Evolutionary conservation across 2,329 filamentous ascomycete species (phyloP), one percentile per base, ranked within the genome.

Genomic region (Emmonsiellopsis sp.): DNA sequence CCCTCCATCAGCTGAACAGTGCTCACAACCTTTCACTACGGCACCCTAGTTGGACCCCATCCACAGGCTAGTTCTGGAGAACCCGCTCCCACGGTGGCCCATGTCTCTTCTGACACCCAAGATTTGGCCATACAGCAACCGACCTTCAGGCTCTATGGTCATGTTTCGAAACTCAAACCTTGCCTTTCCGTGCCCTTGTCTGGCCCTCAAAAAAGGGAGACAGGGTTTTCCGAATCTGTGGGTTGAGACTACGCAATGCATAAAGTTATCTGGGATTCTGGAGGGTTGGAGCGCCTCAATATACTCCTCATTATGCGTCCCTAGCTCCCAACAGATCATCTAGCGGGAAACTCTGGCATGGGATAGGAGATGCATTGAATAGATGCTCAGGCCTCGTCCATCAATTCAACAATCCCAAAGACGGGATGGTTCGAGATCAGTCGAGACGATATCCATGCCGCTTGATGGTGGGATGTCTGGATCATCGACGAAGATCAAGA

Each of bases 1-100:
- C 59, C 59, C 57, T 54, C 59, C 57, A 55, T 59, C 56, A 59
- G 56, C 59, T 61, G 56, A 54, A 54, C 53, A 49, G 45, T 57
- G 38, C 53, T 49, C 31, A 38, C 48, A 48, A 51, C 16, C 16
- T 37, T 45, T 41, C 32, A 47, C 42, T 38, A 44, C 42, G 46
- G 40, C 30, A 40, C 38, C 7, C 47, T 20, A 50, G 34, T 37
- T 30, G 34, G 5, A 49, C 20, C n/a, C 34, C 34, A 26, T 49
- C 13, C 34, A 6, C 45, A 7, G 20, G 11, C 46, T 31, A 38
- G 45, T 8, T 37, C 32, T 48, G 32, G 32, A 34, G 4, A 52
- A 37, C 31, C 20, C 50, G 41, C 41, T 38, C 40, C 43, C 43
- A 44, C n/a, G 13, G 11, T 52, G 41, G 32, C 20, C 50, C 41